phyloP scores from a whole-genome alignment of 75 land plant species.

The Ceratopteris richardii region DNA sequence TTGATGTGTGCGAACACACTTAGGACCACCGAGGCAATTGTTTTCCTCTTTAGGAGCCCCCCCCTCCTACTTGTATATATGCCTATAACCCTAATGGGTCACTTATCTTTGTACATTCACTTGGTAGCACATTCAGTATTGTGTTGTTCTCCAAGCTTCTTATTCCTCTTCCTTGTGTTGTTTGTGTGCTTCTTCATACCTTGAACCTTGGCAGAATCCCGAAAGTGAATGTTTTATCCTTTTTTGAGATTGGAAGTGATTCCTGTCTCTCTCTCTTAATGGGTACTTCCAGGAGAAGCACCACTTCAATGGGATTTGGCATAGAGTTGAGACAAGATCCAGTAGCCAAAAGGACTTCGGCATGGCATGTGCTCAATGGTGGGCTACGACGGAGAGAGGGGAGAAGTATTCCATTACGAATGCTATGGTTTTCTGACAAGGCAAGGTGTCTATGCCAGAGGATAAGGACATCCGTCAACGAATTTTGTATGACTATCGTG shows the following conservation, averaged over 20 bases:
- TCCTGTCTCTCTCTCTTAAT: neutral
- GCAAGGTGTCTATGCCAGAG: neutral
- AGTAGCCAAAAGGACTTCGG: neutral
- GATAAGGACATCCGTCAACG: neutral
- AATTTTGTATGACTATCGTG: conserved; percentile 8
- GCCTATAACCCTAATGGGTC: no score
- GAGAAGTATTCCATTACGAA: neutral
- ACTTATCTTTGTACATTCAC: no score
- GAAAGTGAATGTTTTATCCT: neutral
- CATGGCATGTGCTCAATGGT: no score
- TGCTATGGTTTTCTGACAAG: neutral
- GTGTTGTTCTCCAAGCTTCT: no score
- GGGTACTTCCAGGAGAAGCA: neutral
- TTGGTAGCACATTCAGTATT: no score
- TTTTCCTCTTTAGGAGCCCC: no score
- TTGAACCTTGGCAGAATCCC: neutral
- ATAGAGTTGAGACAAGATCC: neutral
- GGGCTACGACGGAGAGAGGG: no score
- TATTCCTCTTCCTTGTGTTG: no score
- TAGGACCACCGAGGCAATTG: no score
- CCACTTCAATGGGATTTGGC: neutral
- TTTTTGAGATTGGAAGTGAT: neutral
- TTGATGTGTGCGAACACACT: no score
- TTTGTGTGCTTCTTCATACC: no score
- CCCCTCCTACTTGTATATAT: no score